Percentiles rank a stretch among this genome's conserved stretches.
Conservation (phyloP, 2,329 filamentous ascomycete species). For the Penicillium vulpinum region DNA sequence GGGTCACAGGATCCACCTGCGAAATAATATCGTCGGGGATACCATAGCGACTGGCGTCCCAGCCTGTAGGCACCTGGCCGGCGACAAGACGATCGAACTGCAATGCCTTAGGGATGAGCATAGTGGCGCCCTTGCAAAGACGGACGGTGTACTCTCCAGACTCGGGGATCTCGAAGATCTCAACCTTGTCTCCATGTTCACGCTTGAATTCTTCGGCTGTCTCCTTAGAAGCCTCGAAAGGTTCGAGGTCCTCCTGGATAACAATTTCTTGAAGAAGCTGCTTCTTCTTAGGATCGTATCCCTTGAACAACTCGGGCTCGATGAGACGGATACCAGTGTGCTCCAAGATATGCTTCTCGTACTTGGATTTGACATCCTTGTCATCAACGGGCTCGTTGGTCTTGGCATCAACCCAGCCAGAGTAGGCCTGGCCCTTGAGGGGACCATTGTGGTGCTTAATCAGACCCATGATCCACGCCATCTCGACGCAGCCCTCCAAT, state of each 20-base stretch:
- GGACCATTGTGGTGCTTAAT: conserved; percentile 98
- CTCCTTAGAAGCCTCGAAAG: conserved; percentile 96
- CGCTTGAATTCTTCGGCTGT: conserved; percentile 96
- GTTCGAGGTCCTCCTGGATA: conserved; percentile 93
- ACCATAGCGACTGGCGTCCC: conserved; percentile 95
- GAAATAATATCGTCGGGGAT: conserved; percentile 96
- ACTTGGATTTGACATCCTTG: conserved; percentile 96
- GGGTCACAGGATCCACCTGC: conserved; percentile 93
- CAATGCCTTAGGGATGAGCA: conserved; percentile 95
- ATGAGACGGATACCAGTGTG: conserved; percentile 97
- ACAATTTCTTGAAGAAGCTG: conserved; percentile 97
- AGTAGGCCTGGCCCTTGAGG: conserved; percentile 94
- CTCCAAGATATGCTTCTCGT: conserved; percentile 94
- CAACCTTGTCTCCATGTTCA: conserved; percentile 95
- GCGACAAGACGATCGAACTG: conserved; percentile 96
- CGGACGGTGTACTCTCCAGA: conserved; percentile 93
- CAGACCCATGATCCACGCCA: conserved; percentile 99
- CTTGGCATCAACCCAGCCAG: conserved; percentile 94
- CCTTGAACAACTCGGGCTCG: conserved; percentile 93
- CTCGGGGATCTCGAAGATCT: conserved; percentile 92
- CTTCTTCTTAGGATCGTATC: conserved; percentile 98
- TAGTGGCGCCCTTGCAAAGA: conserved; percentile 89
- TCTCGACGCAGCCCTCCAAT: conserved; percentile 95
- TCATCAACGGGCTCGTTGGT: conserved; percentile 93
- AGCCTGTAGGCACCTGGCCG: conserved; percentile 93